Evolutionary conservation across 2,329 filamentous ascomycete genomes (phyloP).

Genomic region (Fusarium transvaalense): DNA sequence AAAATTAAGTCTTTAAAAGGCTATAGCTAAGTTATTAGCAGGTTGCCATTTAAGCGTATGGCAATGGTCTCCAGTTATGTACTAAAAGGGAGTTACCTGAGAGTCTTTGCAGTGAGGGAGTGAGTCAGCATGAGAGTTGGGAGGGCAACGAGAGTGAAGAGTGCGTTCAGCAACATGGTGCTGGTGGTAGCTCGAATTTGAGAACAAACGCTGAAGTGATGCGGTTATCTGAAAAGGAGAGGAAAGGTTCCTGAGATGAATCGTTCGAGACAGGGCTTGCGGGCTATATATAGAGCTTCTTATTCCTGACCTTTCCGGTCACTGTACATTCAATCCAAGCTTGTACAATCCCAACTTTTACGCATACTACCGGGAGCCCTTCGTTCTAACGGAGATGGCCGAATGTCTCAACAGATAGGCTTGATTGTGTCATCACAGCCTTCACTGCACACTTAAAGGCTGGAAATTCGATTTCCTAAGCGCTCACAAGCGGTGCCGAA

Average conservation of each 20-base stretch:
- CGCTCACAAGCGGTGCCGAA: neutral
- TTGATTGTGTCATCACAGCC: neutral
- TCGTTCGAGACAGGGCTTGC: neutral
- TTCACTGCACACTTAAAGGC: neutral
- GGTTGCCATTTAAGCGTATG: neutral
- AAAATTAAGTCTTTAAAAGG: no score
- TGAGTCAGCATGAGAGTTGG: neutral
- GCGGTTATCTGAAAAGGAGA: no score
- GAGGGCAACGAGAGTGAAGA: neutral
- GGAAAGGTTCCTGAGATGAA: no score
- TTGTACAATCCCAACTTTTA: neutral
- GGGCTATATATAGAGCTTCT: neutral
- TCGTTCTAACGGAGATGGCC: neutral
- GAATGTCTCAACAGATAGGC: neutral
- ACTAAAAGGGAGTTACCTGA: neutral
- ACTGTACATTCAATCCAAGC: neutral
- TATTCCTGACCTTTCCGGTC: neutral
- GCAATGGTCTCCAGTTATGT: conserved; percentile 6
- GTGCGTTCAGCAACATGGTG: neutral
- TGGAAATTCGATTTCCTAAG: neutral
- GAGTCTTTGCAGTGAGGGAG: conserved; percentile 1
- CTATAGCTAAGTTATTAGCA: conserved; percentile 3
- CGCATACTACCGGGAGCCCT: neutral
- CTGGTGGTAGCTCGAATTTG: neutral
- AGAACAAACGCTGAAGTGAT: neutral